Percentiles rank a stretch among this genome's conserved stretches.
phyloP scores from a whole-genome alignment of 2,329 filamentous ascomycete species.

The Davidsoniella neocaledoniae region DNA sequence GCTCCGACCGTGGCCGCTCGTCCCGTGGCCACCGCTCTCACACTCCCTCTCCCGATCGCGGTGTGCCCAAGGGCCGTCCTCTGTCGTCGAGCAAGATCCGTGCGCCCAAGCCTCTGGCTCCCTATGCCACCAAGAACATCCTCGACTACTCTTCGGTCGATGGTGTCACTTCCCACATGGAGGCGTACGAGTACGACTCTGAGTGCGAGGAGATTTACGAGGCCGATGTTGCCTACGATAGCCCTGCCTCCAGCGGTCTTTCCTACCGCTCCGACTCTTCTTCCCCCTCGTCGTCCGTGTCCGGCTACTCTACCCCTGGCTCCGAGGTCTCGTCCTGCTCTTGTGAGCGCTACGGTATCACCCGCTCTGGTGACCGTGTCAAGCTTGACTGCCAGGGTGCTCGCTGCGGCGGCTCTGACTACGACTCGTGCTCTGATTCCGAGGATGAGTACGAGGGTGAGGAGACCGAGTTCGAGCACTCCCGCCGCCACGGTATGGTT shows the following conservation, averaged over 20 bases:
- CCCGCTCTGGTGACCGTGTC: constrained; percentile 78
- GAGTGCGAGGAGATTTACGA: constrained; percentile 18
- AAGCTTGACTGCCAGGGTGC: constrained; percentile 89
- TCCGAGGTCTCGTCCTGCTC: constrained; percentile 69
- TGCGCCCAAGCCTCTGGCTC: constrained; percentile 76
- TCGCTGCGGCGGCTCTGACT: constrained; percentile 51
- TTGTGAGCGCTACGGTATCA: constrained; percentile 94
- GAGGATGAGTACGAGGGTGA: constrained; percentile 28
- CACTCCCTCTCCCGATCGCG: constrained; percentile 34
- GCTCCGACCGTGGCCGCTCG: constrained; percentile 23
- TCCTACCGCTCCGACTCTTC: constrained; percentile 60
- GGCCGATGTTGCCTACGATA: constrained; percentile 40
- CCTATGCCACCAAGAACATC: constrained; percentile 74
- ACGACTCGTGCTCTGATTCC: constrained; percentile 35
- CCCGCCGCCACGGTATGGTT: constrained; percentile 48
- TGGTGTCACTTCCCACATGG: constrained; percentile 63
- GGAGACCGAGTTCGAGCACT: constrained; percentile 27
- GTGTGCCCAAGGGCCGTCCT: constrained; percentile 76
- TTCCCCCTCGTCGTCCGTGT: constrained; percentile 54
- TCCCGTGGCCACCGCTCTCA: constrained; percentile 28
- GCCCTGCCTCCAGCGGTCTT: constrained; percentile 52
- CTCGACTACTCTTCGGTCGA: constrained; percentile 59
- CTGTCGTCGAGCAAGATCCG: constrained; percentile 79
- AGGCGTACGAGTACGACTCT: constrained; percentile 39
- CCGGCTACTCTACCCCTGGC: constrained; percentile 62